Evolutionary conservation across 768 basidiomycete genomes (phyloP).

Genomic region (Mycena maculata): DNA sequence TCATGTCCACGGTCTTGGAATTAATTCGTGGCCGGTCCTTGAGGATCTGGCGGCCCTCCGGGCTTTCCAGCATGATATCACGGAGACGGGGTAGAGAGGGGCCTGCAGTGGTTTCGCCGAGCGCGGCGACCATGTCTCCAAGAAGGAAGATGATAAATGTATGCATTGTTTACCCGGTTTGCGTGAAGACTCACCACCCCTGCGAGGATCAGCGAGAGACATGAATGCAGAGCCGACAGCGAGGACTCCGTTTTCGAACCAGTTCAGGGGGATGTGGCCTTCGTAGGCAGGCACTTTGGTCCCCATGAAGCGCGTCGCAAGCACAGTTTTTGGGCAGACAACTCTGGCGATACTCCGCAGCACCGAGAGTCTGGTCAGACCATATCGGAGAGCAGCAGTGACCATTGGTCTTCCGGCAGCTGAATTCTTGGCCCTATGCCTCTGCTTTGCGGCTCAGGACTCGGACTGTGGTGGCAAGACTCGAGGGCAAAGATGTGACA

Average conservation of each 20-base stretch:
- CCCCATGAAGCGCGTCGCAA: conserved; percentile 28
- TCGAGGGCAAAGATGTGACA: background rate
- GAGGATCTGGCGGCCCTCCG: conserved; percentile 87
- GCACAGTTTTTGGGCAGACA: conserved; percentile 9
- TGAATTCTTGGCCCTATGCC: too few species aligned
- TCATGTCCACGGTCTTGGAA: conserved; percentile 79
- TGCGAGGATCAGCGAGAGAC: conserved; percentile 81
- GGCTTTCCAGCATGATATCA: conserved; percentile 78
- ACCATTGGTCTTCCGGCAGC: background rate
- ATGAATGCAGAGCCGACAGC: conserved; percentile 88
- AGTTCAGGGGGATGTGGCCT: conserved; percentile 84
- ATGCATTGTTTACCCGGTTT: background rate
- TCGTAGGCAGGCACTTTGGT: conserved; percentile 68
- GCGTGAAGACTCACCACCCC: conserved; percentile 75
- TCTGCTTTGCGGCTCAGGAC: background rate
- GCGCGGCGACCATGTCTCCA: conserved; percentile 93
- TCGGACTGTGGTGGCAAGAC: background rate
- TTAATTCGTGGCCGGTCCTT: conserved; percentile 87
- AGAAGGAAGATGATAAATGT: conserved; percentile 6
- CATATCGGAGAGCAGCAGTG: background rate
- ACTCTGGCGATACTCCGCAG: background rate
- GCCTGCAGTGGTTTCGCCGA: conserved; percentile 93
- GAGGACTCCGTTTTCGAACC: conserved; percentile 87
- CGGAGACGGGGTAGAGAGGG: conserved; percentile 80
- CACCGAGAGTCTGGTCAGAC: background rate